These are phyloP conservation scores for Sclerotinia glacialis DNA, from an alignment of 2,329 filamentous ascomycete genomes.

Conservation along the genomic window DNA sequence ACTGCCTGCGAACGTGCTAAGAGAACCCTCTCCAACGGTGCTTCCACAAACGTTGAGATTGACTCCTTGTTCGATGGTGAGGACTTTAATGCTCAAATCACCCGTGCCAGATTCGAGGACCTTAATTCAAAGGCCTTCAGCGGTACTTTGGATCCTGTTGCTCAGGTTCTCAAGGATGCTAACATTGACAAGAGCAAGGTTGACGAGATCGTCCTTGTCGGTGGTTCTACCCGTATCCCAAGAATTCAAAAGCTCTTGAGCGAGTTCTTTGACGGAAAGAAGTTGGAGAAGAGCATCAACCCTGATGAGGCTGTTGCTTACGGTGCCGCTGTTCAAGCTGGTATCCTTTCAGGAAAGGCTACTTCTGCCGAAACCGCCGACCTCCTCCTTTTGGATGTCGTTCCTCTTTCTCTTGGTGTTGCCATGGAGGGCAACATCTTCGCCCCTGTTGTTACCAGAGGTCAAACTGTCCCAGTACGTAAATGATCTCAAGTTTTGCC, in stretches of 20 bases:
- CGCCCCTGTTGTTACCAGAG: conserved; percentile 83
- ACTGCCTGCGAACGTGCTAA: conserved; percentile 99
- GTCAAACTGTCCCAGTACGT: conserved; percentile 71
- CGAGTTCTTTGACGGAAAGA: conserved; percentile 99
- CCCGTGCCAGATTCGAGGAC: conserved; percentile 98
- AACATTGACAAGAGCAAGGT: conserved; percentile 83
- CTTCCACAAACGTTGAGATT: conserved; percentile 96
- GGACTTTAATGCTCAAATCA: conserved; percentile 96
- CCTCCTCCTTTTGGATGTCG: conserved; percentile 92
- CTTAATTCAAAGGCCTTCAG: conserved; percentile 94
- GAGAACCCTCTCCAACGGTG: conserved; percentile 95
- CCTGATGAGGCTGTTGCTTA: conserved; percentile 99
- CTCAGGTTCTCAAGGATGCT: conserved; percentile 94
- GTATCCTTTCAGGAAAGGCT: conserved; percentile 97
- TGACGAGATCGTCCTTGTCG: conserved; percentile 98
- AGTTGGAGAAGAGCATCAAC: conserved; percentile 99
- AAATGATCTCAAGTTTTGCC: conserved; percentile 45
- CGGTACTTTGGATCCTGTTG: conserved; percentile 91
- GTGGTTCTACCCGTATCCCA: conserved; percentile 98
- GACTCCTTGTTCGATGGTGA: conserved; percentile 98
- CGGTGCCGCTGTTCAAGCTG: conserved; percentile 96
- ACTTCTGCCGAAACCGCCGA: conserved; percentile 92
- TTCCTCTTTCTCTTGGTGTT: conserved; percentile 94
- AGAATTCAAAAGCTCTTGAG: conserved; percentile 98
- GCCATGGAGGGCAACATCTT: conserved; percentile 99